Conservation (phyloP, 2,329 filamentous ascomycete genomes). For the Aspergillus cejpii region DNA sequence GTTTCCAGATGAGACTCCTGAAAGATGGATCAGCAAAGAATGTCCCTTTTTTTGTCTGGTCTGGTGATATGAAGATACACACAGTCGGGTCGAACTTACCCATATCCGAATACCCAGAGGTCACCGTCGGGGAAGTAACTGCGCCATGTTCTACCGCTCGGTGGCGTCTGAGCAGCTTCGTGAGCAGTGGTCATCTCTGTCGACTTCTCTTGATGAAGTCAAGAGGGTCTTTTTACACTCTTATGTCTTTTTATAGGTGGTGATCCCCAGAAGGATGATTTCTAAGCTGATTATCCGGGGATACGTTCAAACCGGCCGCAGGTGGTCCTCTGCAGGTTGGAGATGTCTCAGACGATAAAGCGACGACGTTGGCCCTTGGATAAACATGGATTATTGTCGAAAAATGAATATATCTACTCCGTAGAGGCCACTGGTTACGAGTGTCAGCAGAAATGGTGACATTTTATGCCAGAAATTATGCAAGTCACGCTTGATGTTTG, state of each 20-base stretch:
- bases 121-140: slow-evolving; percentile 50
- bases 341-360: no score
- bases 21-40: slow-evolving; percentile 8
- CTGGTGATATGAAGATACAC: slow-evolving; percentile 1
- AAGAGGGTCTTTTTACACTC: no score
- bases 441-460: neutral
- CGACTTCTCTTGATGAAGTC: neutral
- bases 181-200: slow-evolving; percentile 13
- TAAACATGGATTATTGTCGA: no score
- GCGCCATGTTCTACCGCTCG: slow-evolving; percentile 39
- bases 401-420: no score
- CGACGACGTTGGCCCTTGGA: no score
- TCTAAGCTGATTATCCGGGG: neutral
- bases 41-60: neutral
- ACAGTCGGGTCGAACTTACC: slow-evolving; percentile 50
- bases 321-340: no score
- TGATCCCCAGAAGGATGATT: neutral
- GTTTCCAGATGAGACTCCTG: slow-evolving; percentile 96
- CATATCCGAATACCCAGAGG: slow-evolving; percentile 97
- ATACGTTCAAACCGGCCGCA: no score
- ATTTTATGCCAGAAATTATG: neutral
- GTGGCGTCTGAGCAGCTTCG: slow-evolving; percentile 20
- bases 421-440: no score
- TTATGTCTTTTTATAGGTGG: neutral
- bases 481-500: slow-evolving; percentile 16